Evolutionary conservation across 176 grass and related monocot genomes (phyloP).

Genomic region (Zea luxurians): DNA sequence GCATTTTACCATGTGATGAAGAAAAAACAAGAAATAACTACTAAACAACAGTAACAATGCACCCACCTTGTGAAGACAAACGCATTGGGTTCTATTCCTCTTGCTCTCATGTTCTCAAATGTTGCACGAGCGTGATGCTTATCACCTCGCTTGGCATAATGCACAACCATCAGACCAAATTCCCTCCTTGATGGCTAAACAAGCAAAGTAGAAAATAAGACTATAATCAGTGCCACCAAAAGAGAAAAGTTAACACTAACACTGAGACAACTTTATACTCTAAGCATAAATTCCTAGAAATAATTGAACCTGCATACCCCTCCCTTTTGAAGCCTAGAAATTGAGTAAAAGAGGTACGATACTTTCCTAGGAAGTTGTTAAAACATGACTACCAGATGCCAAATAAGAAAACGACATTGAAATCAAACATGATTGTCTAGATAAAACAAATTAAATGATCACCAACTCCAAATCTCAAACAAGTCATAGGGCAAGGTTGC

Average conservation of each 20-base stretch:
- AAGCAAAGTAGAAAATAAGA: conserved; percentile 12
- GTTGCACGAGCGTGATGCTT: conserved; percentile 95
- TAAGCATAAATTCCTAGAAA: neutral
- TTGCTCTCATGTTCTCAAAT: conserved; percentile 98
- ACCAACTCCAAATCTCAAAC: neutral
- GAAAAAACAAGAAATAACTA: neutral
- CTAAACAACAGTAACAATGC: conserved; percentile 12
- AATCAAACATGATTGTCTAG: neutral
- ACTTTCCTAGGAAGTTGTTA: neutral
- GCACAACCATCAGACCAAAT: conserved; percentile 86
- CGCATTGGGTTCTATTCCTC: conserved; percentile 90
- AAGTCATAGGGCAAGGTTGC: conserved; percentile 12
- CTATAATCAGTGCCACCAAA: neutral
- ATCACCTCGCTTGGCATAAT: conserved; percentile 97
- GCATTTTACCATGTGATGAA: neutral
- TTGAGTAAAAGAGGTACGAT: neutral
- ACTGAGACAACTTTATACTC: neutral
- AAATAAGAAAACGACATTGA: neutral
- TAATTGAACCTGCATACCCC: neutral
- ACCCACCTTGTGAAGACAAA: conserved; percentile 85
- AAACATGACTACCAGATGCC: neutral
- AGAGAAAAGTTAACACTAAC: neutral
- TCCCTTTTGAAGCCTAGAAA: neutral
- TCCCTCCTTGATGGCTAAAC: conserved; percentile 88
- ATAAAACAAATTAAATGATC: neutral